Conservation (phyloP, 1,284 basidiomycete species). For the Laetiporus sulphureus region DNA sequence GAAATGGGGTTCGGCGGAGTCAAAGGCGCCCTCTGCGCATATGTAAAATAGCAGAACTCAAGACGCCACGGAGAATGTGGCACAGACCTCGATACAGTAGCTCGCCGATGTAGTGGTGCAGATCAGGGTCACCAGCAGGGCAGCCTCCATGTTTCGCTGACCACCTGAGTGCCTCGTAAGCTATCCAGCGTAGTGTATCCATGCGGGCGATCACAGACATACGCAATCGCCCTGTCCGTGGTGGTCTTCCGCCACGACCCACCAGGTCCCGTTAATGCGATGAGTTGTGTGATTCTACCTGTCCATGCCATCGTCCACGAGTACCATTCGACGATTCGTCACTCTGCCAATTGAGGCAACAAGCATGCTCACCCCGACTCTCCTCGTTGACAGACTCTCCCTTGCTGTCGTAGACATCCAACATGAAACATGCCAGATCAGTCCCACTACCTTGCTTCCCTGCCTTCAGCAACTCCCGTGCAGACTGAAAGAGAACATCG, state of each 20-base stretch:
- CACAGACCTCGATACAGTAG: conserved; percentile 77
- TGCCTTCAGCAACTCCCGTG: conserved; percentile 78
- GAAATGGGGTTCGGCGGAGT: conserved; percentile 73
- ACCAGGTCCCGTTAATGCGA: conserved; percentile 67
- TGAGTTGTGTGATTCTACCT: conserved; percentile 79
- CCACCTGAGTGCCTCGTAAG: conserved; percentile 50
- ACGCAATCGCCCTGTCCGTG: conserved; percentile 76
- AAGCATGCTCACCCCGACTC: conserved; percentile 56
- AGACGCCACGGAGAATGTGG: conserved; percentile 2
- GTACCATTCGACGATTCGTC: too few species aligned
- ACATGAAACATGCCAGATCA: conserved; percentile 71
- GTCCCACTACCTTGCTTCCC: conserved; percentile 85
- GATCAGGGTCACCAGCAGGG: conserved; percentile 77
- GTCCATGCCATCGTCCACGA: too few species aligned
- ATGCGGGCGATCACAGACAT: conserved; percentile 24
- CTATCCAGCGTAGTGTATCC: not conserved
- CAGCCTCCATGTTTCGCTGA: conserved; percentile 67
- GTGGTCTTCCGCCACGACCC: conserved; percentile 78
- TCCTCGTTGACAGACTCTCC: conserved; percentile 63
- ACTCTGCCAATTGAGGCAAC: not conserved
- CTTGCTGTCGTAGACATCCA: conserved; percentile 77
- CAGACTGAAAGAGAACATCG: conserved; percentile 83
- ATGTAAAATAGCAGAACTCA: not conserved
- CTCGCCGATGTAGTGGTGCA: conserved; percentile 87
- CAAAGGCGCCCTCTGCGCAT: conserved; percentile 62